A percentile compares a stretch with the other conserved stretches of the same genome.
These are phyloP conservation scores for Lepidium campestre DNA, from an alignment of 441 rosid genomes.

Conservation along the genomic window DNA sequence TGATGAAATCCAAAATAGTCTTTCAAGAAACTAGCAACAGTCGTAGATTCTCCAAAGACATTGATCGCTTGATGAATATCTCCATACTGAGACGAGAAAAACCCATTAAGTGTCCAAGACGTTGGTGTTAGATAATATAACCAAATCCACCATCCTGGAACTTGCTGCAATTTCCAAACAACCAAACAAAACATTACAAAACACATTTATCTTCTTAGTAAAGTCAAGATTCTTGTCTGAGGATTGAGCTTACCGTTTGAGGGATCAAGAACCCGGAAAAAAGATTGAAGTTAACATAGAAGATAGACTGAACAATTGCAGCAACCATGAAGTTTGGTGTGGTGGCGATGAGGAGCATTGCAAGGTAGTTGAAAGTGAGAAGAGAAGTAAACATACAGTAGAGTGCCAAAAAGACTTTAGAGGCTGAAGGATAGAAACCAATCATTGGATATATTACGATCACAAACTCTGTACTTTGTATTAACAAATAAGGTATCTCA, in stretches of 20 bases:
- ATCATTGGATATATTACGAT: slow-evolving; percentile 50
- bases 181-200: background rate
- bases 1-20: slow-evolving; percentile 51
- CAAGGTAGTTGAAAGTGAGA: slow-evolving; percentile 42
- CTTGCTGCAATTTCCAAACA: slow-evolving; percentile 29
- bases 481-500: slow-evolving; percentile 44
- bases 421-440: slow-evolving; percentile 37
- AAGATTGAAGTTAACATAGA: slow-evolving; percentile 38
- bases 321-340: slow-evolving; percentile 50
- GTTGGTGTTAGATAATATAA: slow-evolving; percentile 41
- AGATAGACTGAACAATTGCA: slow-evolving; percentile 35
- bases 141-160: slow-evolving; percentile 67
- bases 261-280: slow-evolving; percentile 55
- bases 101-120: slow-evolving; percentile 46
- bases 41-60: slow-evolving; percentile 35
- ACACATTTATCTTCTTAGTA: background rate
- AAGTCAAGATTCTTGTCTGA: no score
- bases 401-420: slow-evolving; percentile 48
- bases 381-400: slow-evolving; percentile 46
- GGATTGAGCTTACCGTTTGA: slow-evolving; percentile 45
- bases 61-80: slow-evolving; percentile 32
- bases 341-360: slow-evolving; percentile 51
- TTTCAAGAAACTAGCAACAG: slow-evolving; percentile 31
- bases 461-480: slow-evolving; percentile 33
- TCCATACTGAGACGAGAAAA: slow-evolving; percentile 49